phyloP scores from a whole-genome alignment of 2,329 filamentous ascomycete species.

The Pseudogymnoascus sp. region DNA sequence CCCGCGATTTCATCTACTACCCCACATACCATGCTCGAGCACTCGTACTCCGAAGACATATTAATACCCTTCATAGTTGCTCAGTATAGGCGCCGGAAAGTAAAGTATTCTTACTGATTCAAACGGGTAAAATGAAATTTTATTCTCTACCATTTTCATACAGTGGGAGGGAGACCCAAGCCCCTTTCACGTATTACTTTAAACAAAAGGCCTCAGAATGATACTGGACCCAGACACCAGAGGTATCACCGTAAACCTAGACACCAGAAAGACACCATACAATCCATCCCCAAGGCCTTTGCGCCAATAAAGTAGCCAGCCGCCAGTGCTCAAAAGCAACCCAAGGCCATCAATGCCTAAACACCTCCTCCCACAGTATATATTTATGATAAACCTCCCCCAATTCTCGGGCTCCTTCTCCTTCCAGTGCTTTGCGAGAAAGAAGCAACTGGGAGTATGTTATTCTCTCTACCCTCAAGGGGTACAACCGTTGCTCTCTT shows the following conservation, averaged over 20 bases:
- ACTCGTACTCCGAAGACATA: neutral
- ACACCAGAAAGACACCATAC: constrained; percentile 4
- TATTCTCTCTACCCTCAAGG: constrained; percentile 37
- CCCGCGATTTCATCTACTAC: neutral
- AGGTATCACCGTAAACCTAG: neutral
- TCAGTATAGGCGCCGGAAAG: neutral
- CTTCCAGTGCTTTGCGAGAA: constrained; percentile 23
- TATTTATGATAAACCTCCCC: neutral
- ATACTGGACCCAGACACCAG: neutral
- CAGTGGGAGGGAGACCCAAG: neutral
- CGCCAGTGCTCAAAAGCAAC: neutral
- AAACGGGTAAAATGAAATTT: neutral
- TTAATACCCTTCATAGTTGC: neutral
- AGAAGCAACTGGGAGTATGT: constrained; percentile 16
- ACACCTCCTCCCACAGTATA: neutral
- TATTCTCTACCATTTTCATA: neutral
- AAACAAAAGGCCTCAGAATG: neutral
- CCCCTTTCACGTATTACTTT: constrained; percentile 1
- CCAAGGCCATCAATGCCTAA: neutral
- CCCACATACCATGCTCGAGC: neutral
- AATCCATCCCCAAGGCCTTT: neutral
- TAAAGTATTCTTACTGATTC: neutral
- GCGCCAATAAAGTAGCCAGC: constrained; percentile 3
- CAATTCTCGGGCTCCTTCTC: constrained; percentile 23
- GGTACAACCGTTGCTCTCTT: constrained; percentile 32